Base-by-base conservation (phyloP, 1,139 yeast species). In the Scheffersomyces cryptocercus region DNA sequence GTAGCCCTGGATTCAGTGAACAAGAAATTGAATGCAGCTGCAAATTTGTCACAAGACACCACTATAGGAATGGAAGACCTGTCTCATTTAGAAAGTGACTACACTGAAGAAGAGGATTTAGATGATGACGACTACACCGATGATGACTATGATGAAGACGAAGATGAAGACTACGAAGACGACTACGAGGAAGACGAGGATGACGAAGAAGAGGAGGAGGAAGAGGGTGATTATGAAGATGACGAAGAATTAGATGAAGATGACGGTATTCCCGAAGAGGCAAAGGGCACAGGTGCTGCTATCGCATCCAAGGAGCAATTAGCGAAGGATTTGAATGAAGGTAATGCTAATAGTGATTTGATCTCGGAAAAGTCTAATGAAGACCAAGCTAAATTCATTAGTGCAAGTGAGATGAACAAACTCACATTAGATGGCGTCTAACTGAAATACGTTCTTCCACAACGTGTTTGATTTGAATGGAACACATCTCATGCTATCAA, bases 241-340 rank as follows among this genome's bases (percentile, higher is more conserved):
- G 59, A 58, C 13, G 58, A 52, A 6, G 26, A 20, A 20, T 8
- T 20, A 3, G 59, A 55, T 20, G 64, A 65, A n/a, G 57, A 55
- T 2, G 55, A 50, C 12, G 58, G 56, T 12, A 64, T 53, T 2
- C 61, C 53, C 9, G 55, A 54, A 13, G 62, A 59, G 12, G 54
- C 51, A 11, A 62, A 55, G 3, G 62, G 54, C 20, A 62, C 59
- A n/a, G 26, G 7, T 61, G 3, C 60, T 2, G 61, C 58, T 31
- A 62, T 56, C 28, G 62, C 59, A 10, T 61, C 56, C 16, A 62
- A 56, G 13, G 61, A 64, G 9, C 61, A 62, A n/a, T 55, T 58
- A 12, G 56, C 53, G 3, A 55, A 57, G 8, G 53, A 49, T 16
- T 50, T 57, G 35, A 31, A 40, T 35, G 44, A 52, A 11, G 59